Evolutionary conservation across 345 rosid species (phyloP).

Genomic region (Eucalyptus rudis): DNA sequence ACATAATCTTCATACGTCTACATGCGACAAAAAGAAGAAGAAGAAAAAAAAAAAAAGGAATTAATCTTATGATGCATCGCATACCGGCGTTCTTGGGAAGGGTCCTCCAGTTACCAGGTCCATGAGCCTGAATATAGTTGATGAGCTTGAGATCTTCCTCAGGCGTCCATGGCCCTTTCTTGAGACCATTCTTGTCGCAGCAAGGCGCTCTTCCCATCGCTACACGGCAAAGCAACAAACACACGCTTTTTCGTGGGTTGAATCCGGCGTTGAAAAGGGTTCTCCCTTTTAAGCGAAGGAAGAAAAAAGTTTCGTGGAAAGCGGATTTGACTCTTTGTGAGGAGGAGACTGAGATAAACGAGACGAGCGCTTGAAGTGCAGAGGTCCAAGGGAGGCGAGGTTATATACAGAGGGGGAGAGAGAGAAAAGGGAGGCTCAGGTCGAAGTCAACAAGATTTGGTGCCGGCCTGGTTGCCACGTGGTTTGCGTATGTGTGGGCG

Average conservation of each 20-base stretch:
- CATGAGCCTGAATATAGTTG: slow-evolving; percentile 45
- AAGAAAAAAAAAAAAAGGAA: background rate
- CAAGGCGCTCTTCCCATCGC: slow-evolving; percentile 79
- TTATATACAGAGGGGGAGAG: background rate
- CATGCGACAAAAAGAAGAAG: background rate
- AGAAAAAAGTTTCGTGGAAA: background rate
- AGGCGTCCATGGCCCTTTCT: slow-evolving; percentile 82
- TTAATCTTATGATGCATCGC: background rate
- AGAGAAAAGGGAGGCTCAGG: background rate
- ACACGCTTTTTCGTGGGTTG: background rate
- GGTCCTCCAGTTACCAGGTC: slow-evolving; percentile 63
- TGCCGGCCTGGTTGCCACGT: slow-evolving; percentile 1
- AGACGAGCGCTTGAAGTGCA: background rate
- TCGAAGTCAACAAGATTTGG: slow-evolving; percentile 2
- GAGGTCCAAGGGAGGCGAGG: background rate
- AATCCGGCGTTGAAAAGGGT: background rate
- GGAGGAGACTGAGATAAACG: background rate
- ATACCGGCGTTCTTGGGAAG: slow-evolving; percentile 80
- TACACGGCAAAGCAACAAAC: background rate
- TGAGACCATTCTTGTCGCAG: slow-evolving; percentile 68
- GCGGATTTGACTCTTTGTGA: background rate
- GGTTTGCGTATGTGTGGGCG: background rate
- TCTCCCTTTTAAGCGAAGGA: background rate
- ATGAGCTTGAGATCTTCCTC: slow-evolving; percentile 67
- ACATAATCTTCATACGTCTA: background rate